phyloP scores from a whole-genome alignment of 208 protist genomes.

The Polymyxa betae region DNA sequence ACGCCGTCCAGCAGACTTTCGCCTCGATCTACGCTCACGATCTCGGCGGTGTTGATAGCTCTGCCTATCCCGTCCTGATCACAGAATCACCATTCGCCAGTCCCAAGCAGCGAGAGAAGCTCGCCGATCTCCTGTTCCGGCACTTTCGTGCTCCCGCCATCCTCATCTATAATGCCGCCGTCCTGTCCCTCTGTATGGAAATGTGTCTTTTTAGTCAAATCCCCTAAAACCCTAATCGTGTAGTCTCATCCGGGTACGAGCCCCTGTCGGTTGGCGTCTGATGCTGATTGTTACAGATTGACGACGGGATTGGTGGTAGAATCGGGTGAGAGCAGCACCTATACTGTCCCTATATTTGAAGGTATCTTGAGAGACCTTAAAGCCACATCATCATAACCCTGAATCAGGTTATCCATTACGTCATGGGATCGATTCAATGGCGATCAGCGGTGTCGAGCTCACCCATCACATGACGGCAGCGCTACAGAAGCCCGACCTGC shows the following conservation, averaged over 20 bases:
- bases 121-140: constrained; percentile 24
- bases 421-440: constrained; percentile 25
- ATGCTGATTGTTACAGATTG: background rate
- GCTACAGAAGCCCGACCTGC: background rate
- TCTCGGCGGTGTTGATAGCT: background rate
- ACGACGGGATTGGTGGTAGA: background rate
- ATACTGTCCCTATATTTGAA: constrained; percentile 34
- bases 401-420: background rate
- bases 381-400: background rate
- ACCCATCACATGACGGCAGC: background rate
- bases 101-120: constrained; percentile 23
- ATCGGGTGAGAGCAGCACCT: background rate
- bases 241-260: constrained; percentile 35
- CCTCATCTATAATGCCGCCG: constrained; percentile 23
- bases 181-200: constrained; percentile 16
- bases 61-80: background rate
- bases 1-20: background rate
- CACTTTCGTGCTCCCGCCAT: constrained; percentile 2
- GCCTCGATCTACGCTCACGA: background rate
- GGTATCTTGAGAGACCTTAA: background rate
- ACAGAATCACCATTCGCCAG: constrained; percentile 11
- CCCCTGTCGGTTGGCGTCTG: background rate
- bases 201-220: background rate
- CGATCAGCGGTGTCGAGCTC: background rate
- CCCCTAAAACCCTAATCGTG: background rate